Base-by-base conservation (phyloP, 139 green algal genomes). In the Picochlorum sp. region DNA sequence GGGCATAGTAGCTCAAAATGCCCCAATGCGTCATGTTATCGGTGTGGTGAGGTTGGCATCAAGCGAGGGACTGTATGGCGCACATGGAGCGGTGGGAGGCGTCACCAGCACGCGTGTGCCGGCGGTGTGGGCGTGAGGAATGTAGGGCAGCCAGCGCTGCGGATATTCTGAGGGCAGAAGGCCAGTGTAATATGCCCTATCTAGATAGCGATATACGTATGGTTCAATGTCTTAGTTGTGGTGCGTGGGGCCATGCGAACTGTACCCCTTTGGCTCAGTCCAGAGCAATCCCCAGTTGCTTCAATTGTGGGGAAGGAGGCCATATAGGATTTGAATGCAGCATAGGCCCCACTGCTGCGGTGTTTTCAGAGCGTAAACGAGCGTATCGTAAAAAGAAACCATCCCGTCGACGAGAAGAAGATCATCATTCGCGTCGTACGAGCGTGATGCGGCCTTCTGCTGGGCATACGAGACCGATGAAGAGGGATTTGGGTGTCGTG, bases 171-270 rank as follows among this genome's bases (percentile, higher is more conserved):
- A 82, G 79, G 50, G 85, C 80, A 61, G 78, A 84, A 45, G 78
- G 80, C 45, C 79, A 72, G 28, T 92, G 85, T 74, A 76, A 18
- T 6, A 15, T 56, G 2, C 20, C 57, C 2, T 92, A 90, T 75
- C 32, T 28, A n/a, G 2, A 11, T 0, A 28, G 54, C 8, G 86
- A 92, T 74, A 62, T 92, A 50, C 45, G 45, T 21, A 58, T 75
- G 16, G 71, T 78, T 45, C 72, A 73, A 24, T 93, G 86, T 78
- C 79, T 77, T 63, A 61, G 78, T 23, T 93, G 86, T 72, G 83
- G 83, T 6, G 30, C 60, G 13, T 37, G 47, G 1, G 86, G 86
- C 1, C 86, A 93, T 30, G 75, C 73, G 69, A 90, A 84, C 72
- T 24, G 61, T 38, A 16, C 65, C 0, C 34, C 66, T 4, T 75